Percentiles rank a stretch among this genome's conserved stretches.
Evolutionary conservation across 2,329 filamentous ascomycete species (phyloP).

Genomic region (Dactylellina drechsleri): DNA sequence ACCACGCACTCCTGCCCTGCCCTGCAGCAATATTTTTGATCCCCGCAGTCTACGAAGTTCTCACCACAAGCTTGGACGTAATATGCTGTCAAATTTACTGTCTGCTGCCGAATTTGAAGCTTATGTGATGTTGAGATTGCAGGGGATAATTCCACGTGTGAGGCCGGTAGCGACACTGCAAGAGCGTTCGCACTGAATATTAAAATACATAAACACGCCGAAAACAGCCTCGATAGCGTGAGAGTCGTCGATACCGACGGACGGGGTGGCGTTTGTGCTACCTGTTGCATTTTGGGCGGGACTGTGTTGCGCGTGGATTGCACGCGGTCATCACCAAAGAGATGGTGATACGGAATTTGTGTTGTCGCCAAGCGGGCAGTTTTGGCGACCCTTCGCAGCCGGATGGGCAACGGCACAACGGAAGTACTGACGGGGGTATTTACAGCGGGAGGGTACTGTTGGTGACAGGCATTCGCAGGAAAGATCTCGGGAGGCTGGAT

Average conservation of each 20-base stretch:
- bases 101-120: slow-evolving; percentile 14
- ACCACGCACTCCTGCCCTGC: slow-evolving; percentile 33
- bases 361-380: slow-evolving; percentile 49
- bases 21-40: slow-evolving; percentile 18
- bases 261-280: neutral
- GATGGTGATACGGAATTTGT: slow-evolving; percentile 34
- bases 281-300: slow-evolving; percentile 50
- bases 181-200: slow-evolving; percentile 21
- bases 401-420: slow-evolving; percentile 26
- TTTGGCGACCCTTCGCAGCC: slow-evolving; percentile 42
- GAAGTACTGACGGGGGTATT: slow-evolving; percentile 19
- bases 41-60: slow-evolving; percentile 23
- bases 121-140: slow-evolving; percentile 21
- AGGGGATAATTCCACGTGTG: slow-evolving; percentile 4
- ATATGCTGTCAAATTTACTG: slow-evolving; percentile 20
- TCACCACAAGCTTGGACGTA: slow-evolving; percentile 23
- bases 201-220: slow-evolving; percentile 25
- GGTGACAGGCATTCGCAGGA: slow-evolving; percentile 32
- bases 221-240: slow-evolving; percentile 26
- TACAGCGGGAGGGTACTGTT: slow-evolving; percentile 9
- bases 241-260: slow-evolving; percentile 18
- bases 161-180: slow-evolving; percentile 28
- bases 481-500: slow-evolving; percentile 41
- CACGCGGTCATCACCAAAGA: slow-evolving; percentile 37
- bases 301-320: slow-evolving; percentile 28